Conservation (phyloP, 208 protist species). For the Balamuthia mandrillaris region DNA sequence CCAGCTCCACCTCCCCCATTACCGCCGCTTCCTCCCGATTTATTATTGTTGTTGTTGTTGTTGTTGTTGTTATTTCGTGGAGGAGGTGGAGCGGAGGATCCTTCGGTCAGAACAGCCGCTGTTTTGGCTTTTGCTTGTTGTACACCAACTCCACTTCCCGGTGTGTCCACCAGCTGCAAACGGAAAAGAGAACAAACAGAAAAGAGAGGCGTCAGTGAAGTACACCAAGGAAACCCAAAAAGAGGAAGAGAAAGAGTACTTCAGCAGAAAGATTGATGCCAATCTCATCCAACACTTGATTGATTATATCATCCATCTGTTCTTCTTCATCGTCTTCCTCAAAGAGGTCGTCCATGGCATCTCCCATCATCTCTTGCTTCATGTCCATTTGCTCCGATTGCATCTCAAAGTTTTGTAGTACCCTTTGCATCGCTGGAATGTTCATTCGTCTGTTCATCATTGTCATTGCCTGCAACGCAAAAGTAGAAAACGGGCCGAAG, state of each 20-base stretch:
- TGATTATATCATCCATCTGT: slow-evolving; percentile 68
- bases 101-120: neutral
- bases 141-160: neutral
- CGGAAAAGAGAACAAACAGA: neutral
- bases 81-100: neutral
- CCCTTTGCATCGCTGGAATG: slow-evolving; percentile 91
- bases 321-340: slow-evolving; percentile 63
- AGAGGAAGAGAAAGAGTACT: slow-evolving; percentile 3
- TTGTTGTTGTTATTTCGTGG: neutral
- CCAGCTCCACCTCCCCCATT: neutral
- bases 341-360: slow-evolving; percentile 64
- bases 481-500: too few species aligned
- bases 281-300: slow-evolving; percentile 76
- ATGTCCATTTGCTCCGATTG: slow-evolving; percentile 92
- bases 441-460: slow-evolving; percentile 96
- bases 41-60: neutral
- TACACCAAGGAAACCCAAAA: neutral
- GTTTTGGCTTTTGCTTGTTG: neutral
- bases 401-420: slow-evolving; percentile 97
- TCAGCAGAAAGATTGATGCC: slow-evolving; percentile 64
- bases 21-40: neutral
- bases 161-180: neutral
- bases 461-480: slow-evolving; percentile 79
- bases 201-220: neutral
- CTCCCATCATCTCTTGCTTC: slow-evolving; percentile 97